Base-by-base conservation (phyloP, 1,284 basidiomycete genomes). In the Sporisorium scitamineum region DNA sequence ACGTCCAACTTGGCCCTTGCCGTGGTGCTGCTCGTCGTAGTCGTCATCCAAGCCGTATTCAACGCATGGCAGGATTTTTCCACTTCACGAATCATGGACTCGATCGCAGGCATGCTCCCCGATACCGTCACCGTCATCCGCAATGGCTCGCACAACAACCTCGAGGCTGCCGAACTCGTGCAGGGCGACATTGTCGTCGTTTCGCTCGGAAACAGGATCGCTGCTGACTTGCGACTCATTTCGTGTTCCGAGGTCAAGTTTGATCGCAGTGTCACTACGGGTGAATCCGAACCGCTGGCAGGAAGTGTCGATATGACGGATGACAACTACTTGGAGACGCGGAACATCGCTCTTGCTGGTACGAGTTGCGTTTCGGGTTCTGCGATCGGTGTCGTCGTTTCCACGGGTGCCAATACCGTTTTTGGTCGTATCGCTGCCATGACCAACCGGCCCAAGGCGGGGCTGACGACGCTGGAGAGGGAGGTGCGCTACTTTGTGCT, bases 271-370 rank as follows among this genome's bases (percentile, higher is more conserved):
- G 88, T 91, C 29, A 86, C 91, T 32, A 91, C 90, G 0, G 90
- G 90, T 85, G 88, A 85, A 54, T 87, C 85, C 29, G 89, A 90
- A 55, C 88, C 90, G 71, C 86, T 91, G 39, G 81, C 87, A 0
- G 89, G 87, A 0, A 86, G 87, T 1, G 80, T 89, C 31, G 88
- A 90, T 20, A 78, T 83, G 20, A 90, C 89, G 2, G 88, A 89
- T 7, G 87, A 88, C 16, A 91, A 90, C 59, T 70, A 63, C 45
- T 62, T 69, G 57, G 82, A 89, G 68, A 89, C 14, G 87, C 63
- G 88, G 70, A 91, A 91, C 82, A 87, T 91, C 47, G 90, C 89
- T 3, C 86, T 92, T 8, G 89, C 90, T 83, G 90, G 90, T n/a
- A 91, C 90, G 0, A 87, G 90, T n/a, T 90, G 86, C 31, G 90